Percentiles rank a stretch among this genome's conserved stretches.
These are phyloP conservation scores for Aspergillus brasiliensis DNA, from an alignment of 2,329 filamentous ascomycete genomes.

Conservation along the genomic window DNA sequence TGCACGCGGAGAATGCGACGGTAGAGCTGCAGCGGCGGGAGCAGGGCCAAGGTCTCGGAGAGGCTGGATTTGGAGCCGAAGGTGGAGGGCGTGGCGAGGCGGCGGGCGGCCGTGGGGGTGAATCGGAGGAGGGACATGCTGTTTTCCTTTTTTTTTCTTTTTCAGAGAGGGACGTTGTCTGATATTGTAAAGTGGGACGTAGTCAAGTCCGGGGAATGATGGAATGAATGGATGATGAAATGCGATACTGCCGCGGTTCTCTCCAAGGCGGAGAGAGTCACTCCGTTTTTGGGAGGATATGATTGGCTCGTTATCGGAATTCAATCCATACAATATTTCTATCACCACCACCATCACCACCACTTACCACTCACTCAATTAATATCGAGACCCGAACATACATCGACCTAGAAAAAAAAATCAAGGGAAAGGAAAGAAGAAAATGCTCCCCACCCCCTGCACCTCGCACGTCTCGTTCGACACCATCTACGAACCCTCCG, in stretches of 20 bases:
- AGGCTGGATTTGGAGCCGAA: conserved; percentile 46
- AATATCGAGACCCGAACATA: too few relatives aligned
- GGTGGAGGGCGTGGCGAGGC: conserved; percentile 44
- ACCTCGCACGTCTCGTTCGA: conserved; percentile 89
- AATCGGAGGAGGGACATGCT: conserved; percentile 43
- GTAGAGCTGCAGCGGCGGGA: conserved; percentile 88
- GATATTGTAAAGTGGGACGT: neutral
- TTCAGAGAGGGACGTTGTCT: too few relatives aligned
- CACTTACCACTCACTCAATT: neutral
- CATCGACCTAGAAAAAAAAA: too few relatives aligned
- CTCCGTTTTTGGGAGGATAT: neutral
- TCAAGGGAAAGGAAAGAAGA: neutral
- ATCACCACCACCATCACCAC: neutral
- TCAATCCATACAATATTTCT: neutral
- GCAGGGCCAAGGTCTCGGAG: conserved; percentile 63
- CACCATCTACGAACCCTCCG: conserved; percentile 89
- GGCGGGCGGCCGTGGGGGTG: conserved; percentile 10
- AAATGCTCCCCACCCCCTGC: conserved; percentile 85
- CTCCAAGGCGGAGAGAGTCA: conserved; percentile 11
- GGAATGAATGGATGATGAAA: neutral
- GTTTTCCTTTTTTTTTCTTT: conserved; percentile 35
- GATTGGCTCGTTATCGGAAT: neutral
- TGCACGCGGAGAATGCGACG: conserved; percentile 84
- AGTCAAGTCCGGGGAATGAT: neutral
- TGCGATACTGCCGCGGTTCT: conserved; percentile 1